Evolutionary conservation across 2,329 filamentous ascomycete species (phyloP).

Genomic region (Ophiostoma fasciatum): DNA sequence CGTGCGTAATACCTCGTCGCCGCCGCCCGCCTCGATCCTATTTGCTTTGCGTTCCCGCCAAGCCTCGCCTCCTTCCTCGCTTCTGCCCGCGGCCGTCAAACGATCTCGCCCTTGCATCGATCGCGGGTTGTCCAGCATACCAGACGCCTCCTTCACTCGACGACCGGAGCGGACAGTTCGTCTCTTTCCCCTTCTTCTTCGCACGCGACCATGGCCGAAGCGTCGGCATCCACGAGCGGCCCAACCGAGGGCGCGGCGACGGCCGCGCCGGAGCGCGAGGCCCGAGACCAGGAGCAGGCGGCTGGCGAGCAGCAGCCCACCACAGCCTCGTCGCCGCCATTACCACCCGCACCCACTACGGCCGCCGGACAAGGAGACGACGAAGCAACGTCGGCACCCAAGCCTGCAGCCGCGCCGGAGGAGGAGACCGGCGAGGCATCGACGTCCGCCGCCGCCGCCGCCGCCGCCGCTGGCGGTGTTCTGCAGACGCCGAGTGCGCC

Average conservation of each 20-base stretch:
- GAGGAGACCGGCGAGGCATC: not conserved
- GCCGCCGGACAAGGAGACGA: conserved; percentile 12
- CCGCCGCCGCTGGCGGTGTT: not conserved
- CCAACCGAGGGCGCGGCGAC: conserved; percentile 11
- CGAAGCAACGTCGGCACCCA: not conserved
- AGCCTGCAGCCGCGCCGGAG: not conserved
- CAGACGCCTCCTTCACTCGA: too few relatives aligned
- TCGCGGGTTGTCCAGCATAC: too few relatives aligned
- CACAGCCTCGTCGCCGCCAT: not conserved
- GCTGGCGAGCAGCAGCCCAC: not conserved
- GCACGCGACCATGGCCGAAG: conserved; percentile 8
- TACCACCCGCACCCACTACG: not conserved
- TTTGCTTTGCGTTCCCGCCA: too few relatives aligned
- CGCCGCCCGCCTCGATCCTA: too few relatives aligned
- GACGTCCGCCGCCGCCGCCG: not conserved
- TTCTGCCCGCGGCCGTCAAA: too few relatives aligned
- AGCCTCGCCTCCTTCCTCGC: too few relatives aligned
- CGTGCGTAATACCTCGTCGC: too few relatives aligned
- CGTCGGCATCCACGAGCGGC: conserved; percentile 8
- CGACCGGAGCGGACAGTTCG: too few relatives aligned
- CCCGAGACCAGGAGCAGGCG: conserved; percentile 14
- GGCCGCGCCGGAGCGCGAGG: conserved; percentile 12
- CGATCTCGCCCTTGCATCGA: too few relatives aligned
- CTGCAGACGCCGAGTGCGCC: conserved; percentile 4
- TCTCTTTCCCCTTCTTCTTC: not conserved